Evolutionary conservation across 2,329 filamentous ascomycete species (phyloP), one percentile per base, ranked within the genome.

Genomic region (Aurifilum marmelostoma): DNA sequence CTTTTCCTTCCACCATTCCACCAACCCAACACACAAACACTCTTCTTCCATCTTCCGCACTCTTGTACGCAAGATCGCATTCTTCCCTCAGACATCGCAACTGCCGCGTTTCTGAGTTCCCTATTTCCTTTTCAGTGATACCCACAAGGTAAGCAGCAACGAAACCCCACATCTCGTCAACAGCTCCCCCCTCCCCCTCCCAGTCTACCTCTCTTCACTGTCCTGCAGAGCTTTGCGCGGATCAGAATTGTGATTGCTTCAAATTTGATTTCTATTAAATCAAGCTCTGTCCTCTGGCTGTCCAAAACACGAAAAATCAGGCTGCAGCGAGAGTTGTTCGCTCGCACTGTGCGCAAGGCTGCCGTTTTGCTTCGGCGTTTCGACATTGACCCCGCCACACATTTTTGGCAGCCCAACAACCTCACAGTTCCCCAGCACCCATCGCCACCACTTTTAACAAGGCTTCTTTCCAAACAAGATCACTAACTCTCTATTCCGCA

Each of bases 101-200:
- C 62, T 47, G 67, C n/a, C 60, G 65, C 67, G 63, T 65, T 59
- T 47, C 67, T 69, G 58, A 54, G 54, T 69, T 69, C 54, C 63
- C 63, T 63, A 34, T 67, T 71, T 69, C 43, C 27, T 59, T 71
- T 65, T 39, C 67, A 71, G 69, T 69, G 69, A 71, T 71, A 71
- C 69, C 69, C 69, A 65, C 50, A 71, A 71, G 69, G 69, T 71
- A 69, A 69, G 69, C 69, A 67, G 32, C 50, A 32, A 34, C 63
- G 21, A 9, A 34, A 63, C 2, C 7, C 39, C 41, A 32, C 37
- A 39, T 14, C 47, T 32, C 21, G 9, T 54, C 43, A 12, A 29
- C 24, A 67, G 9, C 39, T 52, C 21, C 68, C 68, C 63, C 56
- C 29, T 64, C 68, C 63, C 47, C 11, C 62, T n/a, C 67, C 65